Base-by-base conservation (phyloP, 2,329 filamentous ascomycete genomes). In the Plectosphaerella plurivora region DNA sequence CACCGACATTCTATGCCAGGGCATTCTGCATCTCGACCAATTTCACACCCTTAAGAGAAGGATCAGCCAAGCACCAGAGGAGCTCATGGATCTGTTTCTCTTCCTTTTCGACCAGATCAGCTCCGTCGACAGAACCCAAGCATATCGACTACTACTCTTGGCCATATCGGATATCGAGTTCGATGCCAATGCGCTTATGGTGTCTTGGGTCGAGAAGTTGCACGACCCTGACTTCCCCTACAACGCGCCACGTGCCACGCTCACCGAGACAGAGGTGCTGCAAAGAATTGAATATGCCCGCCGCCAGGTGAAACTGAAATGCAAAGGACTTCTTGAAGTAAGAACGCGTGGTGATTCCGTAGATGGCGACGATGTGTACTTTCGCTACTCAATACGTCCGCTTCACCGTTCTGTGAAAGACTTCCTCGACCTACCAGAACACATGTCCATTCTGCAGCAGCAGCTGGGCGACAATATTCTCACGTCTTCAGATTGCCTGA, bases 291-390 rank as follows among this genome's bases (percentile, higher is more conserved):
- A 45, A 4, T 11, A 12, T 3, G 16, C 41, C 3, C 20, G n/a
- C 12, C 6, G 25, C 25, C 46, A 39, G 10, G 28, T 52, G 2
- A 47, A 46, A 2, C 15, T 37, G 4, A 25, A 39, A 1, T 44
- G 45, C 20, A 45, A 47, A 6, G 39, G 51, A 4, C 41, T 49
- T 14, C 45, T 52, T 2, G 51, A 52, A 22, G n/a, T 49, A 2
- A 18, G 25, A 41, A 9, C 15, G 16, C 3, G 37, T 8, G 16
- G 11, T 7, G 11, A 7, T 3, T 4, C 4, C 11, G 4, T 3
- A 12, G 3, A 37, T 4, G 35, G 35, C n/a, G 4, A 20, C 33
- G n/a, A 16, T 37, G 16, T 12, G 20, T 10, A 33, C 18, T 33
- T 3, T 20, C 7, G 4, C 3, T n/a, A 12, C 16, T 2, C 2